Percentiles rank a stretch among this genome's conserved stretches.
These are phyloP conservation scores for Beverwykella pulmonaria DNA, from an alignment of 495 filamentous ascomycete species.

Conservation along the genomic window DNA sequence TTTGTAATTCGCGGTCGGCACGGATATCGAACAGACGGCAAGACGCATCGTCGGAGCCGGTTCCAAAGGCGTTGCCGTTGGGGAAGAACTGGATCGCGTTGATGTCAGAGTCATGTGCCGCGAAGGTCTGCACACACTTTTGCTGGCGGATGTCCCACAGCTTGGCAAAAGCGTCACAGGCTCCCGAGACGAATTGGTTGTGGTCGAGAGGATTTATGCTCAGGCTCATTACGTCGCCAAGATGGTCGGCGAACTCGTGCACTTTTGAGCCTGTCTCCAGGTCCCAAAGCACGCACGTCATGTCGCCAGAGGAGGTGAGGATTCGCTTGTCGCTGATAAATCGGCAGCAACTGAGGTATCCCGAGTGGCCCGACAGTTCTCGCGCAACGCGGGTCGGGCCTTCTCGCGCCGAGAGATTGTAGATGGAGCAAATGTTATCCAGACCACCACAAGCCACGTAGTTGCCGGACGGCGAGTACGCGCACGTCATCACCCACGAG, in stretches of 20 bases:
- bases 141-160: conserved; percentile 98
- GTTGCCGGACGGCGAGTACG: conserved; percentile 97
- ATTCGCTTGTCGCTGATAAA: conserved; percentile 99
- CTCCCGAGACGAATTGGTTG: conserved; percentile 96
- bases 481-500: conserved; percentile 99
- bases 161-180: conserved; percentile 98
- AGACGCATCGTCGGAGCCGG: conserved; percentile 95
- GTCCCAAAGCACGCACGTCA: conserved; percentile 99
- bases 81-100: conserved; percentile 99
- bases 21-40: conserved; percentile 98
- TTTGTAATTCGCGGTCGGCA: conserved; percentile 93
- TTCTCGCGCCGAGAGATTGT: conserved; percentile 95
- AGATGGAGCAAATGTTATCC: conserved; percentile 99
- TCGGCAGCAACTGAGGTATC: conserved; percentile 96
- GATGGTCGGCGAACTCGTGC: conserved; percentile 96
- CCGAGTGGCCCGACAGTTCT: conserved; percentile 94
- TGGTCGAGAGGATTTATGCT: conserved; percentile 99
- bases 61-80: conserved; percentile 97
- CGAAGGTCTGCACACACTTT: conserved; percentile 97
- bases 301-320: conserved; percentile 96
- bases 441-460: conserved; percentile 97
- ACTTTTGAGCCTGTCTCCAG: conserved; percentile 96
- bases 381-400: conserved; percentile 95
- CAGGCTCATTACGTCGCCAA: conserved; percentile 99
- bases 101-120: conserved; percentile 98